Evolutionary conservation across 108 stramenopile genomes (phyloP), one percentile per base, ranked within the genome.

Genomic region (Cyclotella atomus): DNA sequence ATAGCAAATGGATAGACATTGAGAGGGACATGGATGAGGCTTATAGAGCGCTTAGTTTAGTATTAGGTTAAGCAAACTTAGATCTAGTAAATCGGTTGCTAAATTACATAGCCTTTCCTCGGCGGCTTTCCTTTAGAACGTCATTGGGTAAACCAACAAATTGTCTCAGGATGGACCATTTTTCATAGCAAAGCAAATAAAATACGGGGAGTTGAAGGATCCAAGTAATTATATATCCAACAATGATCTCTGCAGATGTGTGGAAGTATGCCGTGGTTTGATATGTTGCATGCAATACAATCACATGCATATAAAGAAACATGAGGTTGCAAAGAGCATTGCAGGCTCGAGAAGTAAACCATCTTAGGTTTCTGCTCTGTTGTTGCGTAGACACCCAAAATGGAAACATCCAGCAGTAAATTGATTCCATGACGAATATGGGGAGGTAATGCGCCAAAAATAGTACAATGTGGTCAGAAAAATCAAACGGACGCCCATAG

Each of bases 381-480:
- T 55, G 34, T 30, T 72, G 27, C 19, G 15, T 38, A 25, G 25
- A 36, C 52, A 43, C 52, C 84, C 85, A 84, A 65, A 82, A 84
- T 2, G 91, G 93, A 38, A 70, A 64, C 36, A 80, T 10, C 47
- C 81, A 78, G 28, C 76, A 83, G 71, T 88, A 45, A 17, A 90
- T 14, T 12, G 81, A 56, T 77, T 95, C 94, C 53, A 82, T 61
- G 62, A 91, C 52, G 12, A 89, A 71, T 56, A 91, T 77, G 23
- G 88, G 84, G 8, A 92, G 66, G 30, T 91, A 83, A 68, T 95
- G 91, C 10, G 88, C 89, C 77, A 89, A 87, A 63, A 88, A 91
- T 49, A 95, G 65, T 0, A 95, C 94, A 12, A 91, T 79, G 53
- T 95, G 94, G 92, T 95, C 94, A 6, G 94, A 95, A 72, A 90